Evolutionary conservation across 2,329 filamentous ascomycete genomes (phyloP).

Genomic region (Gnomoniopsis sp.): DNA sequence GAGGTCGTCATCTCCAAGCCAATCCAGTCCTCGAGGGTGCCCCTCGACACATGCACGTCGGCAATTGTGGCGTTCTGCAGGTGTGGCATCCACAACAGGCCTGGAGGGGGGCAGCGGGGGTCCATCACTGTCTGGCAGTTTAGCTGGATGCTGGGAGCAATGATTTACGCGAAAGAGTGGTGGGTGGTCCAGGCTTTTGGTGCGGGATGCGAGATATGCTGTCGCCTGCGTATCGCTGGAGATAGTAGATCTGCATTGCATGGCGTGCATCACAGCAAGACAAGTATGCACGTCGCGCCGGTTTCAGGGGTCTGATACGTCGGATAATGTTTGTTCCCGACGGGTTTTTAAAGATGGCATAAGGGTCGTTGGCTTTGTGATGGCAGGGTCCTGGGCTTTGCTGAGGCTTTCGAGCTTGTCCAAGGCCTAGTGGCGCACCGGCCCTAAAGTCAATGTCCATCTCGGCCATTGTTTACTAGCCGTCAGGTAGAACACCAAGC

Average conservation of each 20-base stretch:
- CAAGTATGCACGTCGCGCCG: background rate
- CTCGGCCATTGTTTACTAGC: too few relatives aligned
- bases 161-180: background rate
- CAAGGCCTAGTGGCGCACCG: too few relatives aligned
- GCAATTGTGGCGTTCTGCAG: background rate
- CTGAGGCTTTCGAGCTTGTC: too few relatives aligned
- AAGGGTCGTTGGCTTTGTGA: too few relatives aligned
- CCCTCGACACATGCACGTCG: background rate
- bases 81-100: background rate
- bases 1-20: background rate
- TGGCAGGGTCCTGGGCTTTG: too few relatives aligned
- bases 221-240: background rate
- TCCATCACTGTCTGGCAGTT: background rate
- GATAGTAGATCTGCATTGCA: background rate
- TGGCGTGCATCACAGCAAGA: background rate
- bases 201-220: background rate
- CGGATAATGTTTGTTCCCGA: background rate
- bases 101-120: background rate
- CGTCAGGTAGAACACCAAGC: too few relatives aligned
- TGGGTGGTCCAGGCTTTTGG: background rate
- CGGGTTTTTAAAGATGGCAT: background rate
- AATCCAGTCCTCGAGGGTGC: background rate
- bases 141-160: background rate
- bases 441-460: too few relatives aligned
- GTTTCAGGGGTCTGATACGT: background rate